Base-by-base conservation (phyloP, 257 asterid species). In the Solanum bukasovii region DNA sequence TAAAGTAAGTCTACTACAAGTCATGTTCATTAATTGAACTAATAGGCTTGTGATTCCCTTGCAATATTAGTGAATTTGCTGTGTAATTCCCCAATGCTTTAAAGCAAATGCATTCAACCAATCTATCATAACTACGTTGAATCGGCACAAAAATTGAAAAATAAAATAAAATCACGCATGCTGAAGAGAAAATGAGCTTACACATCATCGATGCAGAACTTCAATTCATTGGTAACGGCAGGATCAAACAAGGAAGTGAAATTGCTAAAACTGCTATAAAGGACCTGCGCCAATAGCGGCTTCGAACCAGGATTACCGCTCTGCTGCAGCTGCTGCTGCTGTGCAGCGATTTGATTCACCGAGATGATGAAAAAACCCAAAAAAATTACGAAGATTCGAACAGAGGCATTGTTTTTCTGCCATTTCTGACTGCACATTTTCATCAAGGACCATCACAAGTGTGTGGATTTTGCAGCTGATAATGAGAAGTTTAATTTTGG, bases 161-260 rank as follows among this genome's bases (percentile, higher is more conserved):
- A 5, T 31, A 61, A 1, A 56, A 7, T 20, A 56, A 56, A 56
- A 56, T 56, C 25, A 18, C 1, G 4, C 20, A 72, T 73, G 31
- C 35, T 29, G 46, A 40, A 13, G 44, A 65, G 77, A 18, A 25
- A 82, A 34, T 59, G 18, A 13, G 83, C 93, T 86, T 93, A 97
- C 99, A 93, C 90, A 74, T 97, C 92, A 29, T 92, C 88, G 59
- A 97, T 93, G 94, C 99, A 97, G 86, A 90, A 97, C 1, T 87
- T 93, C 72, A 97, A 92, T 40, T 93, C 90, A 40, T 87, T 87
- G 72, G 67, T 38, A 27, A 93, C 88, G 5, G 93, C 98, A 13
- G 93, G 92, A 87, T 91, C 92, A 86, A 94, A 92, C 25, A 89
- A 83, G 81, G 90, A 9, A 74, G 96, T 91, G 92, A 93, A 88